Conservation (phyloP, 2,329 filamentous ascomycete species). For the Calonectria ilicicola region DNA sequence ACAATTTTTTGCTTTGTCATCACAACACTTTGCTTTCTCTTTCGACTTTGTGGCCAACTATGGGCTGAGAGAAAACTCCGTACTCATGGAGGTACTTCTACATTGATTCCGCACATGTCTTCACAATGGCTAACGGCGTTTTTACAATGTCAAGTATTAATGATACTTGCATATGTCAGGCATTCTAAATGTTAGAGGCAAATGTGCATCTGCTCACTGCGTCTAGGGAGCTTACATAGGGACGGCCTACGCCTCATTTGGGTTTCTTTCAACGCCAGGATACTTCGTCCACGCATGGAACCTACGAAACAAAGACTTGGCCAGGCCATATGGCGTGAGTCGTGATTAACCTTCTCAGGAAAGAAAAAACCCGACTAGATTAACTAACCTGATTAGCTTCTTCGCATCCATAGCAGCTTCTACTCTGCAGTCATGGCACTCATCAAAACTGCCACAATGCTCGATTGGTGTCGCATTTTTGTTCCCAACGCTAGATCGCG, state of each 20-base stretch:
- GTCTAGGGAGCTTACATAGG: not conserved
- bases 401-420: not conserved
- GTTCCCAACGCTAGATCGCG: not conserved
- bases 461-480: not conserved
- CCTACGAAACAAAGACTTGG: not conserved
- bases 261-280: not conserved
- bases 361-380: not conserved
- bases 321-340: not conserved
- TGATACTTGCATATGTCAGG: too few species aligned
- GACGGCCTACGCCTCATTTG: not conserved
- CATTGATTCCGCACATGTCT: too few species aligned
- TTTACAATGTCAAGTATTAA: too few species aligned
- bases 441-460: not conserved
- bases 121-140: too few species aligned
- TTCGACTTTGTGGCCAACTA: too few species aligned
- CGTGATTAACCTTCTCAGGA: not conserved
- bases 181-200: too few species aligned
- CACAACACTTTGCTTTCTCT: too few species aligned
- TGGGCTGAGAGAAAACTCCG: too few species aligned
- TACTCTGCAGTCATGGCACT: not conserved
- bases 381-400: not conserved
- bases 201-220: too few species aligned
- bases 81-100: too few species aligned
- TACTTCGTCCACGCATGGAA: not conserved
- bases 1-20: too few species aligned